Evolutionary conservation across 2,329 filamentous ascomycete genomes (phyloP), one percentile per base, ranked within the genome.

Genomic region (Coleophoma cylindrospora): DNA sequence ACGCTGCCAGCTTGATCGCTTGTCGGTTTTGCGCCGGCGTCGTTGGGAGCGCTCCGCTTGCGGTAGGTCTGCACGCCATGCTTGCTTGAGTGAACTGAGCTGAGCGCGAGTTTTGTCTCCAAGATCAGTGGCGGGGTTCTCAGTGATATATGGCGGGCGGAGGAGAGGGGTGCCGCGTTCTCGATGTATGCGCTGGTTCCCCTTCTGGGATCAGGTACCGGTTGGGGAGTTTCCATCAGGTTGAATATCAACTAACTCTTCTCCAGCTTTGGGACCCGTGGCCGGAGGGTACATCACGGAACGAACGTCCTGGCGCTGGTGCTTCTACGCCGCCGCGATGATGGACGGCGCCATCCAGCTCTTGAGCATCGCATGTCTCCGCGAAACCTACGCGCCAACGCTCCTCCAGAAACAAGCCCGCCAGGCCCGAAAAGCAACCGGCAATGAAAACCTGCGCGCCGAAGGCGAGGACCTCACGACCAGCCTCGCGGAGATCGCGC

Each of bases 331-430:
- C 12, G 64, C 74, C 22, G 65, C 72, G 11, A 73, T 73, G 19
- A 0, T 59, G 48, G 34, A 65, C 46, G 70, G 68, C 10, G 55
- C 61, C 0, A 77, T 51, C 72, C 73, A 40, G 70, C 70, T 38
- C 79, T 50, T 75, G 5, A 61, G 68, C 0, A n/a, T 70, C n/a
- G 27, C 66, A 13, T 70, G 73, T 65, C 73, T 54, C 58, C 66
- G 72, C 6, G 83, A 86, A 66, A 86, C 83, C 12, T 86, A 85
- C 64, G 77, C 75, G 58, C 71, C 81, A 38, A 66, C 72, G 1
- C 80, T 85, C 43, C 64, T 84, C 40, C 64, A 71, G 40, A 68
- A 68, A 3, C 66, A 72, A 47, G 75, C 59, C 9, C 55, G 55
- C 8, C 43, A 64, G 2, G 68, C 83, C 2, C 70, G 71, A 2